Base-by-base conservation (phyloP, 352 stramenopile species). In the Globisporangium perplexum region DNA sequence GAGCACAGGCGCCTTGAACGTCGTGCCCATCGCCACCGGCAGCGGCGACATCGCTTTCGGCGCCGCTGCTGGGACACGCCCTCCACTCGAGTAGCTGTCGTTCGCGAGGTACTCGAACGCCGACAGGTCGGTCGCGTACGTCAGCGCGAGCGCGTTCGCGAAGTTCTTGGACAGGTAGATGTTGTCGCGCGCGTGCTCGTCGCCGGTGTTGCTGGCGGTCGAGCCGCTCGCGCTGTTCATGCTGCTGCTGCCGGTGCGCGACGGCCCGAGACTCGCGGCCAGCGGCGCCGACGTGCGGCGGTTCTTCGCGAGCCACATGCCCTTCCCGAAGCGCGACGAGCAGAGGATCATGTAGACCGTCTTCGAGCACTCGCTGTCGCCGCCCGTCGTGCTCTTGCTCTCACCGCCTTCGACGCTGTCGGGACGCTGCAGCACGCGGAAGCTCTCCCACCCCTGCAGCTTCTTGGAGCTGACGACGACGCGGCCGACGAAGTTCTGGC, bases 81-180 rank as follows among this genome's bases (percentile, higher is more conserved):
- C 18, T 7, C n/a, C 22, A 3, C 23, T 18, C 18, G 30, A 0
- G 26, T 36, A 23, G 23, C 30, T 28, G 49, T 51, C 44, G 31
- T 44, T 55, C 23, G 53, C n/a, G 20, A 63, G 28, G 24, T 55
- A 57, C 44, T 67, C 59, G 53, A 92, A 77, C 3, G 79, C 64
- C 30, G 71, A 71, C 26, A 90, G 59, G 24, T 89, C 72, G 11
- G 82, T 81, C n/a, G 79, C 71, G 57, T 93, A 93, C 11, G 79
- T 60, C 0, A 93, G 49, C 11, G 71, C 64, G 15, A 93, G 62
- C 6, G 82, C 79, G 53, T 85, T 69, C 7, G 73, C 60, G 57
- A 90, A 90, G 43, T 87, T 71, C 54, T 88, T 93, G 43, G 79
- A 83, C 44, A 93, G 57, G 35, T 82, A 86, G 20, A 83, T 57